Evolutionary conservation across 805 yeast genomes (phyloP).

Genomic region (Starmerella powellii): DNA sequence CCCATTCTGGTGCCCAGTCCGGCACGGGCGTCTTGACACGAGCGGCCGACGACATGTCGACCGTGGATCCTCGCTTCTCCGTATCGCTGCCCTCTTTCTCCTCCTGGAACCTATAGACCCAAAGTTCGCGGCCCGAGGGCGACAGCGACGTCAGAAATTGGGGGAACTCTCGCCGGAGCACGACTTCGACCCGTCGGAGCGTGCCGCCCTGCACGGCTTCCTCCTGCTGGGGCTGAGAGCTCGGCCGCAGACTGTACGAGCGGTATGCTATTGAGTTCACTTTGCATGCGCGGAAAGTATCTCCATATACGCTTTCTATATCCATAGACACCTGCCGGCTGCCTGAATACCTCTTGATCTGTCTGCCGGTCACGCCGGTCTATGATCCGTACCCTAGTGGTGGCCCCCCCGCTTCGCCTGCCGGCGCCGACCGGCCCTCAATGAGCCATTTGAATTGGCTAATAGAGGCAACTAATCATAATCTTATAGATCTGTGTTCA

Average conservation of each 20-base stretch:
- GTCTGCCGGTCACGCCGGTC: too few species aligned
- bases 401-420: not conserved
- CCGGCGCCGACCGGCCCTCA: too few species aligned
- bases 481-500: too few species aligned
- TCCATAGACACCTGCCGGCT: constrained; percentile 5
- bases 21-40: too few species aligned
- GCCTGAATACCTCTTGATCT: constrained; percentile 1
- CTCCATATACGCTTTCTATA: constrained; percentile 16
- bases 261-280: constrained; percentile 16
- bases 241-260: constrained; percentile 5
- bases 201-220: constrained; percentile 2
- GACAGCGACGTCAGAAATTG: constrained; percentile 7
- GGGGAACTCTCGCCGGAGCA: constrained; percentile 15
- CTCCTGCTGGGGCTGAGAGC: not conserved
- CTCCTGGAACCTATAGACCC: constrained; percentile 16
- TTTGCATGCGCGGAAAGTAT: constrained; percentile 17
- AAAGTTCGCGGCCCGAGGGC: constrained; percentile 19
- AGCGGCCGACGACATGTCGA: too few species aligned
- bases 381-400: not conserved
- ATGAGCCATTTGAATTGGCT: too few species aligned
- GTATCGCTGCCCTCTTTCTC: not conserved
- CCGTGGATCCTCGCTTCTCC: too few species aligned
- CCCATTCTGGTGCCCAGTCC: not conserved
- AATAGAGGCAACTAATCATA: too few species aligned
- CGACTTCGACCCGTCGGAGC: constrained; percentile 18